Evolutionary conservation across 768 basidiomycete species (phyloP).

Genomic region (Cystobasidiopsis lactophilus): DNA sequence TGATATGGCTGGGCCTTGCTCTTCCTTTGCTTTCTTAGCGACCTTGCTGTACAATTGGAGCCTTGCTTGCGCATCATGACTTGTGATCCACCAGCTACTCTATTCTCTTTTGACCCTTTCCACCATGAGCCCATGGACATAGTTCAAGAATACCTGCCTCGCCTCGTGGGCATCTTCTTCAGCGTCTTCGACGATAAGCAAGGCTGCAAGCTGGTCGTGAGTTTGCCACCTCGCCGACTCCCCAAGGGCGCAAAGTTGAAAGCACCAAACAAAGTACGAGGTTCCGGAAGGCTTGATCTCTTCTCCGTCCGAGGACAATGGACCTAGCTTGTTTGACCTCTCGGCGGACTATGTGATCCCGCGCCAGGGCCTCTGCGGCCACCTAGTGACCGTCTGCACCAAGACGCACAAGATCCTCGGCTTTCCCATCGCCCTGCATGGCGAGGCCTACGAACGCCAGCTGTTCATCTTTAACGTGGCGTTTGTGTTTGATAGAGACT

Average conservation of each 20-base stretch:
- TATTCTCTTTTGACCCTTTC: too few species aligned
- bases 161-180: constrained; percentile 55
- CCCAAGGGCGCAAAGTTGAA: too few species aligned
- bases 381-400: constrained; percentile 68
- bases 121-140: background rate
- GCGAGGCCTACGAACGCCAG: constrained; percentile 35
- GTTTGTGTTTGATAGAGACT: constrained; percentile 79
- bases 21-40: too few species aligned
- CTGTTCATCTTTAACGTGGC: constrained; percentile 42
- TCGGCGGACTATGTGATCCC: constrained; percentile 87
- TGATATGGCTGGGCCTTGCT: too few species aligned
- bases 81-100: too few species aligned
- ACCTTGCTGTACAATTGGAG: too few species aligned
- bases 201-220: constrained; percentile 72
- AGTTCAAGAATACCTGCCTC: constrained; percentile 37
- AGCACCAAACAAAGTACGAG: constrained; percentile 70
- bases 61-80: too few species aligned
- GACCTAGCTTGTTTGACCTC: constrained; percentile 57
- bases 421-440: constrained; percentile 54
- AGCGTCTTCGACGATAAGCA: constrained; percentile 55
- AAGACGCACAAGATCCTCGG: constrained; percentile 68
- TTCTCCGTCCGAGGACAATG: background rate
- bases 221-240: too few species aligned
- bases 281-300: constrained; percentile 9
- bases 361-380: constrained; percentile 56